Conservation (phyloP, 257 asterid species). For the Ajuga chamaepitys region DNA sequence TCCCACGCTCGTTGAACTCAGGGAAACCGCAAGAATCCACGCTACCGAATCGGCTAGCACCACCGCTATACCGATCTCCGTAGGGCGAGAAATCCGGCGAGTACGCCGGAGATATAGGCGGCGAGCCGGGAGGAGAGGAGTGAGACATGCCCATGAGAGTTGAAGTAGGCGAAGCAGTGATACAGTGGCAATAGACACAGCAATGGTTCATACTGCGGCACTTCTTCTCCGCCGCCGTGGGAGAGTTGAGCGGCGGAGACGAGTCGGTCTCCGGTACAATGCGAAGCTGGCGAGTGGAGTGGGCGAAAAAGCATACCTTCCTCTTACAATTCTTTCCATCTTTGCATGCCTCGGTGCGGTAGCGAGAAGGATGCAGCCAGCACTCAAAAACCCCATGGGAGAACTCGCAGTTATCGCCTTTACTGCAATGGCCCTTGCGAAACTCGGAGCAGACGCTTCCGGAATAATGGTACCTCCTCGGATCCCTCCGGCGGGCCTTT, state of each 20-base stretch:
- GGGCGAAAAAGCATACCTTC: constrained; percentile 89
- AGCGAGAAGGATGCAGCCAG: constrained; percentile 90
- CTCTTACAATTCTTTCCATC: constrained; percentile 91
- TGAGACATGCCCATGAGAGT: constrained; percentile 51
- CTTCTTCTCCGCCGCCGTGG: constrained; percentile 14
- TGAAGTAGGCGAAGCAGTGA: constrained; percentile 59
- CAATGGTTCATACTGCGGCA: constrained; percentile 29
- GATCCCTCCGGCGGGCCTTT: constrained; percentile 91
- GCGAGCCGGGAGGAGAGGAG: constrained; percentile 46
- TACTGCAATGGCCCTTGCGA: constrained; percentile 62
- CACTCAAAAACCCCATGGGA: constrained; percentile 96
- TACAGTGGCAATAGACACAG: constrained; percentile 53
- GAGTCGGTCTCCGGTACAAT: constrained; percentile 33
- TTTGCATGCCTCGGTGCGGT: constrained; percentile 91
- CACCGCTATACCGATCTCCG: neutral
- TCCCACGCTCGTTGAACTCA: constrained; percentile 13
- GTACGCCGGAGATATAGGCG: constrained; percentile 50
- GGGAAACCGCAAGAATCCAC: constrained; percentile 16
- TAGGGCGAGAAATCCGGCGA: constrained; percentile 13
- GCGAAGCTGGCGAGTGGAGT: constrained; percentile 78
- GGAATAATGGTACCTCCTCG: constrained; percentile 61
- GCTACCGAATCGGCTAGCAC: constrained; percentile 9
- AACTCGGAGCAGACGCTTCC: constrained; percentile 83
- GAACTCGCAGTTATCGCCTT: constrained; percentile 72
- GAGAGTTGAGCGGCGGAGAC: constrained; percentile 24